Percentiles rank a stretch among this genome's conserved stretches.
Conservation (phyloP, 2,329 filamentous ascomycete species). For the Ascochyta clinopodiicola region DNA sequence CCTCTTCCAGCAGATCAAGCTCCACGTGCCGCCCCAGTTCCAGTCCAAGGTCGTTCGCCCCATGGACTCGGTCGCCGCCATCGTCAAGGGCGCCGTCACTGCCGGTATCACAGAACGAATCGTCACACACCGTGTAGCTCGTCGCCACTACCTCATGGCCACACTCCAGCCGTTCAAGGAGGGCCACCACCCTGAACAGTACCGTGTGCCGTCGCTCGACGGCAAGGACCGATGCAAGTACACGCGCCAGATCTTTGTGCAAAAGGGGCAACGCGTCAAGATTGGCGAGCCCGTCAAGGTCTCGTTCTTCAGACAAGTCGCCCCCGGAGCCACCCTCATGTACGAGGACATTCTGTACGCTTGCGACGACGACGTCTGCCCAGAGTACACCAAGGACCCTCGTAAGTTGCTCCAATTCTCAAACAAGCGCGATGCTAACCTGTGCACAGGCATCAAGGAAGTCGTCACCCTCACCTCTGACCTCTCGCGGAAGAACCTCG, state of each 20-base stretch:
- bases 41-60: slow-evolving; percentile 97
- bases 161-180: slow-evolving; percentile 99
- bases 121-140: slow-evolving; percentile 94
- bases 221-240: slow-evolving; percentile 99
- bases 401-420: slow-evolving; percentile 68
- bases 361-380: slow-evolving; percentile 96
- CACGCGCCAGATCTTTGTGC: slow-evolving; percentile 96
- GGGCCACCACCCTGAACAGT: slow-evolving; percentile 96
- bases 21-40: slow-evolving; percentile 97
- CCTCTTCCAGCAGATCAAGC: slow-evolving; percentile 98
- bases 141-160: slow-evolving; percentile 98
- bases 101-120: slow-evolving; percentile 97
- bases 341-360: slow-evolving; percentile 98
- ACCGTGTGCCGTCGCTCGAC: slow-evolving; percentile 94
- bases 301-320: slow-evolving; percentile 97
- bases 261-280: slow-evolving; percentile 98
- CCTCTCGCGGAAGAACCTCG: slow-evolving; percentile 94
- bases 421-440: slow-evolving; percentile 5
- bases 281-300: slow-evolving; percentile 99
- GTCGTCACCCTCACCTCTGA: slow-evolving; percentile 97
- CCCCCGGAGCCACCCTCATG: slow-evolving; percentile 96
- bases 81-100: slow-evolving; percentile 97
- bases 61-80: slow-evolving; percentile 98
- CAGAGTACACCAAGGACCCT: slow-evolving; percentile 98
- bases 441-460: slow-evolving; percentile 86